phyloP scores from a whole-genome alignment of 495 filamentous ascomycete species.

The Aspergillus funiculosus region DNA sequence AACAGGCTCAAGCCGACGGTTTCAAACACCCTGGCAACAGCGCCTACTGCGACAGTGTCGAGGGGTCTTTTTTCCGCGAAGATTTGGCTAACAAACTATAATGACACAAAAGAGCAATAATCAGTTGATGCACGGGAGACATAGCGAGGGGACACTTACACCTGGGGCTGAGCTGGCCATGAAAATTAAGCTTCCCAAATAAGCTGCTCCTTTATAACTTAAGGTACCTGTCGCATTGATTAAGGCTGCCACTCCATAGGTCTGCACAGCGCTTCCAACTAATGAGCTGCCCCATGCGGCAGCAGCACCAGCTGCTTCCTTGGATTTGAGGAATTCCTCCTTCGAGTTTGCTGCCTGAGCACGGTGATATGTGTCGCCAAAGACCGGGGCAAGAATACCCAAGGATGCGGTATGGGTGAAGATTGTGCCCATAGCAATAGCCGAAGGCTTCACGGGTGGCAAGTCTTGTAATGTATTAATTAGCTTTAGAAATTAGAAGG shows the following conservation, averaged over 20 bases:
- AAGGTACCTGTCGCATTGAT: conserved; percentile 94
- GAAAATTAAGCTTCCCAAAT: conserved; percentile 87
- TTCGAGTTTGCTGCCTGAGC: conserved; percentile 89
- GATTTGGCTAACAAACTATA: conserved; percentile 76
- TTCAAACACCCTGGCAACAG: conserved; percentile 78
- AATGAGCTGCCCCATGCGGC: conserved; percentile 87
- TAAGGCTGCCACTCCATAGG: conserved; percentile 90
- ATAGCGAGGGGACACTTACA: conserved; percentile 49
- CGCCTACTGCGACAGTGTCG: conserved; percentile 82
- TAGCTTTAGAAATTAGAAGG: not conserved
- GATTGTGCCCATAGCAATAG: conserved; percentile 88
- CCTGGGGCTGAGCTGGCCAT: conserved; percentile 81
- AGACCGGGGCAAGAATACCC: conserved; percentile 79
- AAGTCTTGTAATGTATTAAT: conserved; percentile 54
- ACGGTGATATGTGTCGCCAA: conserved; percentile 91
- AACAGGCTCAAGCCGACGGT: conserved; percentile 88
- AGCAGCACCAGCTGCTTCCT: conserved; percentile 82
- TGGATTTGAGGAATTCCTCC: conserved; percentile 91
- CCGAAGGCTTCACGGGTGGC: conserved; percentile 94
- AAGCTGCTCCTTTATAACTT: conserved; percentile 93
- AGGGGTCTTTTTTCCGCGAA: conserved; percentile 86
- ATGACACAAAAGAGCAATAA: not conserved
- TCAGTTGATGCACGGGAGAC: not conserved
- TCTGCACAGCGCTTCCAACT: conserved; percentile 80
- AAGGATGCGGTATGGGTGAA: conserved; percentile 86